Conservation (phyloP, 192 early-diverging fungal genomes). For the Chytriomyces hyalinus region DNA sequence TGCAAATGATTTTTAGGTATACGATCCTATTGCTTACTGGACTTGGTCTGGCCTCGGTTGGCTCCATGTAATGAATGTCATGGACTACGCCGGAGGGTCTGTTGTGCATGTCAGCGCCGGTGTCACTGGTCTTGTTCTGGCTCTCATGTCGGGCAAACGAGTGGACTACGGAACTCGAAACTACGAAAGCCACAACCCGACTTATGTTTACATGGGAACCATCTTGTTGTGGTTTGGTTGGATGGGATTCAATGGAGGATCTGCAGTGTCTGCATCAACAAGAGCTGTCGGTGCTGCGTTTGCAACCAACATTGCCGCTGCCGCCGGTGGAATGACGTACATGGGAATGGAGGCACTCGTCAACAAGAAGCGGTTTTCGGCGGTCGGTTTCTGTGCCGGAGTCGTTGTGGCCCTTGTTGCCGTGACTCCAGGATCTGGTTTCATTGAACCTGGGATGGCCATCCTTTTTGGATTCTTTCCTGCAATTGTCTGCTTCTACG, state of each 20-base stretch:
- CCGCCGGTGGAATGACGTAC: conserved; percentile 74
- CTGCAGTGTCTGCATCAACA: conserved; percentile 71
- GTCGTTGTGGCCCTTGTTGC: conserved; percentile 88
- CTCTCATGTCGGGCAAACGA: conserved; percentile 81
- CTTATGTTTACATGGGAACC: conserved; percentile 82
- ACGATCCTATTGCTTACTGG: conserved; percentile 95
- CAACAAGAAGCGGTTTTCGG: conserved; percentile 70
- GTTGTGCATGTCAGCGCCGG: conserved; percentile 85
- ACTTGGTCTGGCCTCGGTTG: conserved; percentile 88
- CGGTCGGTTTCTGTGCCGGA: conserved; percentile 87
- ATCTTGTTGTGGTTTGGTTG: conserved; percentile 90
- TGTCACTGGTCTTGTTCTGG: conserved; percentile 77
- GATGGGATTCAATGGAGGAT: conserved; percentile 87
- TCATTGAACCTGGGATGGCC: conserved; percentile 72
- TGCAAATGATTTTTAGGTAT: conserved; percentile 55
- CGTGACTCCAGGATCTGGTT: conserved; percentile 85
- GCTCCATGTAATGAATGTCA: conserved; percentile 58
- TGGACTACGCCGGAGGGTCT: conserved; percentile 89
- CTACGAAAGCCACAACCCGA: conserved; percentile 80
- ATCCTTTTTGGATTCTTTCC: conserved; percentile 78
- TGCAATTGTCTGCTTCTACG: conserved; percentile 16
- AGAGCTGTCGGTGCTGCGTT: conserved; percentile 77
- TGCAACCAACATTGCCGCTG: conserved; percentile 76
- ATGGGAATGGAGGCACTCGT: conserved; percentile 72
- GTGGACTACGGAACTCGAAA: conserved; percentile 65